Evolutionary conservation across 2,329 filamentous ascomycete genomes (phyloP).

Genomic region (Neonectria faginata): DNA sequence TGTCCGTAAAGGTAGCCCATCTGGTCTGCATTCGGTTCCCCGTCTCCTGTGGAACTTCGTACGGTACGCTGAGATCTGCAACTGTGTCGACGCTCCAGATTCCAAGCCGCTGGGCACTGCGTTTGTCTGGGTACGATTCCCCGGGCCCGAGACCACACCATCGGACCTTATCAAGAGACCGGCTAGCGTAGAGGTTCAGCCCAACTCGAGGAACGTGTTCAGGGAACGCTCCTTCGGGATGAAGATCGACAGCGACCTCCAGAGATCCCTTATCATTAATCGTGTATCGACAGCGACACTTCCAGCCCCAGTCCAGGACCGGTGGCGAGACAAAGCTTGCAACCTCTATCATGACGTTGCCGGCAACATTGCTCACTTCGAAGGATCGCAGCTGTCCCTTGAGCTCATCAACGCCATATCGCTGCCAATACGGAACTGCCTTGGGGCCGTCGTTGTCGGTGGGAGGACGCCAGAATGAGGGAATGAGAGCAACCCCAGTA

Average conservation of each 20-base stretch:
- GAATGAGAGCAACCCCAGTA: conserved; percentile 53
- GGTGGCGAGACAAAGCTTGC: conserved; percentile 67
- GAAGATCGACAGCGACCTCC: conserved; percentile 57
- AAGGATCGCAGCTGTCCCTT: conserved; percentile 60
- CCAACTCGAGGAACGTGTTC: conserved; percentile 71
- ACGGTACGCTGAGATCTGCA: conserved; percentile 65
- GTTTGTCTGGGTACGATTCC: conserved; percentile 74
- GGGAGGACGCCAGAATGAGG: conserved; percentile 71
- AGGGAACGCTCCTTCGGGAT: conserved; percentile 62
- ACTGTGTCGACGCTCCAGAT: conserved; percentile 57
- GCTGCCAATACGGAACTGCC: conserved; percentile 68
- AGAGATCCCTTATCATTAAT: conserved; percentile 65
- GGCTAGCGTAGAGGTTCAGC: conserved; percentile 64
- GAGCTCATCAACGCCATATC: conserved; percentile 60
- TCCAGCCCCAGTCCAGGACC: conserved; percentile 69
- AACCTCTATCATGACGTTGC: conserved; percentile 64
- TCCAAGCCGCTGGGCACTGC: conserved; percentile 64
- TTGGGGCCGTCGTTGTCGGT: conserved; percentile 72
- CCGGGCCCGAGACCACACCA: conserved; percentile 75
- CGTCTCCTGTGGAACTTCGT: conserved; percentile 78
- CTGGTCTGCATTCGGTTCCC: conserved; percentile 72
- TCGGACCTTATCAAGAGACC: conserved; percentile 58
- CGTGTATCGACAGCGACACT: conserved; percentile 46
- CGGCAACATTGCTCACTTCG: conserved; percentile 49
- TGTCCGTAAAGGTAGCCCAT: conserved; percentile 61